Evolutionary conservation across 371 early-diverging fungal genomes (phyloP).

Genomic region (Apophysomyces trapeziformis): DNA sequence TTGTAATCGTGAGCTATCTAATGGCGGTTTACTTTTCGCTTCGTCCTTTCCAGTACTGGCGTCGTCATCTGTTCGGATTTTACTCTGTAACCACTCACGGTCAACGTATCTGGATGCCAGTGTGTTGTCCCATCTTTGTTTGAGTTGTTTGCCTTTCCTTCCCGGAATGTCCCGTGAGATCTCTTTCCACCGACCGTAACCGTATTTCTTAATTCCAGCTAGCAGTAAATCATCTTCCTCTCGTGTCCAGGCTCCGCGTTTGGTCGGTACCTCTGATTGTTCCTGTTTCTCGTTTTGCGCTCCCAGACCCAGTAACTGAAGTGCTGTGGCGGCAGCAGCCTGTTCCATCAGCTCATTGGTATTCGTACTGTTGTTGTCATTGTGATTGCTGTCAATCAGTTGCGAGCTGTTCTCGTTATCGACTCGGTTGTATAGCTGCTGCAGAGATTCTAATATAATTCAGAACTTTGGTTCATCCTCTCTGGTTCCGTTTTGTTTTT

Average conservation of each 20-base stretch:
- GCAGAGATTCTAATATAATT: conserved; percentile 1
- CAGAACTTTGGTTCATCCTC: background rate
- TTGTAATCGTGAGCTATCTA: background rate
- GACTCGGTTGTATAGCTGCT: background rate
- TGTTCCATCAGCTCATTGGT: conserved; percentile 26
- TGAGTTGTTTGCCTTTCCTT: conserved; percentile 48
- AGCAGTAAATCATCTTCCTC: conserved; percentile 52
- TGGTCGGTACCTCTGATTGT: conserved; percentile 6
- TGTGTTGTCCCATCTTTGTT: conserved; percentile 53
- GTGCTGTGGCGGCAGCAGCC: conserved; percentile 18
- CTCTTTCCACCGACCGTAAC: conserved; percentile 54
- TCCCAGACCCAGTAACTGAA: conserved; percentile 20
- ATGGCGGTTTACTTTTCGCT: background rate
- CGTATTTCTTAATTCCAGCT: conserved; percentile 45
- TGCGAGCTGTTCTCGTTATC: background rate
- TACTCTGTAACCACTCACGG: conserved; percentile 42
- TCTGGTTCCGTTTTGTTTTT: background rate
- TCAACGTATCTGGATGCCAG: conserved; percentile 50
- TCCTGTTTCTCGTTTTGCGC: conserved; percentile 9
- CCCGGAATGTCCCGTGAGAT: conserved; percentile 45
- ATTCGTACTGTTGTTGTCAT: background rate
- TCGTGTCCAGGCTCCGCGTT: conserved; percentile 42
- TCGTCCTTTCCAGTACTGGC: conserved; percentile 4
- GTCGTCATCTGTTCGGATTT: conserved; percentile 26
- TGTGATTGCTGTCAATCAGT: too few relatives aligned